Evolutionary conservation across 306 rosid species (phyloP).

Genomic region (Senna tora): DNA sequence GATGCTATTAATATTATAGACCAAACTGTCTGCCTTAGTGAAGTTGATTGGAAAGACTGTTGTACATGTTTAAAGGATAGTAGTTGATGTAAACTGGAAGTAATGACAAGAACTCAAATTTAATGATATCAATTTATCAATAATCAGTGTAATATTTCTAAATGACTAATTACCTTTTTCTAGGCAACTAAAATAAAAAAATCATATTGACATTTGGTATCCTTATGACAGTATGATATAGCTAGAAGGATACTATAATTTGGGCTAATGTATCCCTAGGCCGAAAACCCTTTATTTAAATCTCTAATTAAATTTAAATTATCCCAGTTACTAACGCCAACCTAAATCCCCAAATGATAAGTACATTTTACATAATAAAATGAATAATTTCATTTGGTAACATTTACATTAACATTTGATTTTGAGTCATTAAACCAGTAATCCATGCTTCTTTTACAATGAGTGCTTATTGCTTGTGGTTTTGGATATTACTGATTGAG

Average conservation of each 20-base stretch:
- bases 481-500: slow-evolving; percentile 21
- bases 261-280: not conserved
- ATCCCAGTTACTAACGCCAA: not conserved
- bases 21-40: not conserved
- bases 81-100: not conserved
- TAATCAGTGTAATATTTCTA: not conserved
- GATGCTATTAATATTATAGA: not conserved
- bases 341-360: not conserved
- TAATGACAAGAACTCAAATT: not conserved
- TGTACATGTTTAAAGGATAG: not conserved
- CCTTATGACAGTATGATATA: not conserved
- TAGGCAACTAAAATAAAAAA: not conserved
- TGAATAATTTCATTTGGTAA: not conserved
- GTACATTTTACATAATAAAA: not conserved
- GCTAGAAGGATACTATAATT: not conserved
- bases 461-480: slow-evolving; percentile 11
- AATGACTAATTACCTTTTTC: not conserved
- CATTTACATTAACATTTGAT: slow-evolving; percentile 16
- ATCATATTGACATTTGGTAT: not conserved
- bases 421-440: slow-evolving; percentile 4
- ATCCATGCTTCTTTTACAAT: slow-evolving; percentile 25
- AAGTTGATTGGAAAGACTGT: not conserved
- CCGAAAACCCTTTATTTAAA: not conserved
- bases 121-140: not conserved
- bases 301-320: not conserved